phyloP scores from a whole-genome alignment of 225 moss, liverwort and hornwort species.

The Polytrichum commune region DNA sequence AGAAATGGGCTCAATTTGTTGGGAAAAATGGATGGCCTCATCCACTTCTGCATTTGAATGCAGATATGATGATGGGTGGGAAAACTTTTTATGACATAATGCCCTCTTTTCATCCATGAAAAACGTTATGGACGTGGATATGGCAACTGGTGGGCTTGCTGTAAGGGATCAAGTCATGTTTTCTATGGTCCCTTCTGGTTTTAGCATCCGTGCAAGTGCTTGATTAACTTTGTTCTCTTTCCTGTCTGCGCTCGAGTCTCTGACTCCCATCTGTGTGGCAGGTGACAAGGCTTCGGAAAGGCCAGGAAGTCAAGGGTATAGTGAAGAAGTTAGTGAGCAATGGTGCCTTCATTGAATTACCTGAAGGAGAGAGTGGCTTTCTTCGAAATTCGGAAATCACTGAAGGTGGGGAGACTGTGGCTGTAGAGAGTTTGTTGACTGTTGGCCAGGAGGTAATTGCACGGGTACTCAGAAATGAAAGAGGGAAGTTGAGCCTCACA shows the following conservation, averaged over 20 bases:
- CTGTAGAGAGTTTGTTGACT: slow-evolving; percentile 67
- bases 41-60: not conserved
- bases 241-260: too few species aligned
- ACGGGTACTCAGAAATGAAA: slow-evolving; percentile 80
- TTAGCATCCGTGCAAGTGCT: not conserved
- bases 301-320: slow-evolving; percentile 83
- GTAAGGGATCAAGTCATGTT: not conserved
- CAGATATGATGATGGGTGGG: too few species aligned
- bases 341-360: slow-evolving; percentile 70
- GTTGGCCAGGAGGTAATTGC: slow-evolving; percentile 78
- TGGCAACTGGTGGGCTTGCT: not conserved
- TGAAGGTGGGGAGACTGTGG: slow-evolving; percentile 83
- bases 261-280: slow-evolving; percentile 5
- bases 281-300: slow-evolving; percentile 74
- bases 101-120: not conserved
- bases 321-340: slow-evolving; percentile 86
- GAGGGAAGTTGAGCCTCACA: slow-evolving; percentile 72
- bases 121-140: not conserved
- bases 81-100: too few species aligned
- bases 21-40: not conserved
- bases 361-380: slow-evolving; percentile 78
- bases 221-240: not conserved
- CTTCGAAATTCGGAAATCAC: slow-evolving; percentile 73
- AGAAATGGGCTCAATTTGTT: too few species aligned
- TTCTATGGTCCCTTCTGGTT: not conserved